Evolutionary conservation across 179 eudicot species (phyloP).

Genomic region (Heliamphora pulchella): DNA sequence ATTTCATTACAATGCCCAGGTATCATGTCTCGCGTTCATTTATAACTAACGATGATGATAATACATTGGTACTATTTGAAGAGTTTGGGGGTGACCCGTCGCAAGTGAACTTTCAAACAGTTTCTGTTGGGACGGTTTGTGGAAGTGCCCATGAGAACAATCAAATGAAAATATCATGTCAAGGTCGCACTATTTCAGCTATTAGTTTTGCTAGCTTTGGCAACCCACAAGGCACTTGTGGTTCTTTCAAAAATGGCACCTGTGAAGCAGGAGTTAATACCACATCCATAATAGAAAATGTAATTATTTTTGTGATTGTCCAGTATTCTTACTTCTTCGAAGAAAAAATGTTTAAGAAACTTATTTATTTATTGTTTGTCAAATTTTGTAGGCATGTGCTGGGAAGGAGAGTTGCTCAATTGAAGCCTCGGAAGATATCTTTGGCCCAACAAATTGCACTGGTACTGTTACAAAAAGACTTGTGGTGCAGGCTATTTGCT

Average conservation of each 20-base stretch:
- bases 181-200: slow-evolving; percentile 42
- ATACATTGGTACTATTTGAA: slow-evolving; percentile 64
- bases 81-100: slow-evolving; percentile 78
- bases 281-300: slow-evolving; percentile 39
- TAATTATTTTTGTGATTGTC: neutral
- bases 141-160: slow-evolving; percentile 41
- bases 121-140: slow-evolving; percentile 36
- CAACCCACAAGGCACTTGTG: slow-evolving; percentile 51
- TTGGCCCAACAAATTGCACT: slow-evolving; percentile 23
- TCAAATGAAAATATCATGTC: slow-evolving; percentile 29
- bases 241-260: slow-evolving; percentile 42
- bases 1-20: slow-evolving; percentile 28
- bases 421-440: slow-evolving; percentile 20
- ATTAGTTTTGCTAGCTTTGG: slow-evolving; percentile 67
- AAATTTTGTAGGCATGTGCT: slow-evolving; percentile 17
- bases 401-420: slow-evolving; percentile 25
- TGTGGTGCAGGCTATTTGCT: slow-evolving; percentile 31
- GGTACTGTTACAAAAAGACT: slow-evolving; percentile 18
- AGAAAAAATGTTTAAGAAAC: neutral
- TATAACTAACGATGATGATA: slow-evolving; percentile 39
- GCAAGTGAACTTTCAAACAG: slow-evolving; percentile 42
- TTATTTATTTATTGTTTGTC: neutral
- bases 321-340: too few species aligned
- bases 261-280: slow-evolving; percentile 38
- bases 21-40: slow-evolving; percentile 85